phyloP scores from a whole-genome alignment of 176 grass and related monocot species.

The Aegilops speltoides region DNA sequence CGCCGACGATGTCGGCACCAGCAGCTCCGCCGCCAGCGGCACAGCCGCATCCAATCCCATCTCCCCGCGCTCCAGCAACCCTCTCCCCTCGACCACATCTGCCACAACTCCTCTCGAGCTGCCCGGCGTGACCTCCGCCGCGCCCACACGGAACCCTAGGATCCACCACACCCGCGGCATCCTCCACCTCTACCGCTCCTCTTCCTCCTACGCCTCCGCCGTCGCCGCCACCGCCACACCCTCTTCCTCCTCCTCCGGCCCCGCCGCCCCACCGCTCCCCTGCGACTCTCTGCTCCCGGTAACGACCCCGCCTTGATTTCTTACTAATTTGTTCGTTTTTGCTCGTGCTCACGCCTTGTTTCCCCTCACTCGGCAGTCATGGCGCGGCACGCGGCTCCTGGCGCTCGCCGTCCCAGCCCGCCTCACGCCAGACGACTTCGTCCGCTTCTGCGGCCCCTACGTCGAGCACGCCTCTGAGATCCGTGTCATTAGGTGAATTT shows the following conservation, averaged over 20 bases:
- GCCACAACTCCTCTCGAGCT: constrained; percentile 30
- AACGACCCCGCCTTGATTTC: neutral
- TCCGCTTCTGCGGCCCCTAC: constrained; percentile 75
- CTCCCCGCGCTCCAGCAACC: constrained; percentile 4
- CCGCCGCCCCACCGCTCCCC: neutral
- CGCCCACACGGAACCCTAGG: constrained; percentile 47
- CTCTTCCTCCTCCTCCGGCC: constrained; percentile 41
- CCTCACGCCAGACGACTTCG: constrained; percentile 77
- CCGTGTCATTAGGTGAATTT: constrained; percentile 65
- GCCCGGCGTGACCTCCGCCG: constrained; percentile 17
- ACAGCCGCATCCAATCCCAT: neutral
- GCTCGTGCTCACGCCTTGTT: neutral
- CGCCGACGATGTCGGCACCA: constrained; percentile 33
- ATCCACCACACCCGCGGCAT: constrained; percentile 63
- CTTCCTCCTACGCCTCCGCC: constrained; percentile 51
- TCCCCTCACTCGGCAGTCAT: constrained; percentile 26
- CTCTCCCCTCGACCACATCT: constrained; percentile 6
- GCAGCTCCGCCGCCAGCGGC: neutral
- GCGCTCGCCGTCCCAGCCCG: constrained; percentile 69
- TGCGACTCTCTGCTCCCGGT: constrained; percentile 67
- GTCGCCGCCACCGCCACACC: constrained; percentile 40
- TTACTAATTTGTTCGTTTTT: neutral
- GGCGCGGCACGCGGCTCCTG: constrained; percentile 63
- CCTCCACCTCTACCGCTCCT: constrained; percentile 76
- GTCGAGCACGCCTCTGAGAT: constrained; percentile 59